Base-by-base conservation (phyloP, 768 basidiomycete species). In the Paxillus rubicundulus region DNA sequence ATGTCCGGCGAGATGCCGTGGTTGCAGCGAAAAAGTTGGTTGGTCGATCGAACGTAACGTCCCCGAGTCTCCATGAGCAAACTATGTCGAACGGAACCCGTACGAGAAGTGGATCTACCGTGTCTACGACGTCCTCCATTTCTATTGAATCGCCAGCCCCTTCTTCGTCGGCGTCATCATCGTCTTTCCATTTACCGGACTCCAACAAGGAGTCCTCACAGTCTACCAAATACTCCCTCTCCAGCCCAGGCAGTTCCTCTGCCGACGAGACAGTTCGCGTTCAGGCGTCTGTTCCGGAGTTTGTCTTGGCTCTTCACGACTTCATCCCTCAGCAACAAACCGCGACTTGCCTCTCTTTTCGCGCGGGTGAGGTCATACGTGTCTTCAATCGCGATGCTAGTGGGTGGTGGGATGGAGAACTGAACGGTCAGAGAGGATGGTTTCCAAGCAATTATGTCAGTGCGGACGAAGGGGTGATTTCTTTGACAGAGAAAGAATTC, bases 361-460 rank as follows among this genome's bases (percentile, higher is more conserved):
- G 82, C 39, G 87, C 91, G 1, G 95, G 96, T 4, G 89, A 98
- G 64, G 80, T 95, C 49, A 93, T 98, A 50, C 86, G 86, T 54
- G 92, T 98, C n/a, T 75, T 89, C 44, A 92, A 92, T 62, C 80
- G 85, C 57, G 92, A 98, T 72, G 55, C 77, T 3, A 90, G 86
- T 60, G 97, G 97, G 0, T 98, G 97, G 97, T 98, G 96, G 96
- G 95, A 99, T 65, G 97, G 97, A 9, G 93, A 98, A 70, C 69
- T 96, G 16, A 89, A 92, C 33, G 89, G 85, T 2, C 74, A 85
- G 54, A 75, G 95, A 61, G 97, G 97, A 12, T 99, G 97, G 97
- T 98, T 98, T 71, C 97, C 97, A 17, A 94, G 92, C 63, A 99
- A 98, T 71, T 98, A 97, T 72, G 89, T 92, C 57, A 86, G 84